Evolutionary conservation across 805 yeast species (phyloP), one percentile per base, ranked within the genome.

Genomic region (Saccharomycopsis olivae): DNA sequence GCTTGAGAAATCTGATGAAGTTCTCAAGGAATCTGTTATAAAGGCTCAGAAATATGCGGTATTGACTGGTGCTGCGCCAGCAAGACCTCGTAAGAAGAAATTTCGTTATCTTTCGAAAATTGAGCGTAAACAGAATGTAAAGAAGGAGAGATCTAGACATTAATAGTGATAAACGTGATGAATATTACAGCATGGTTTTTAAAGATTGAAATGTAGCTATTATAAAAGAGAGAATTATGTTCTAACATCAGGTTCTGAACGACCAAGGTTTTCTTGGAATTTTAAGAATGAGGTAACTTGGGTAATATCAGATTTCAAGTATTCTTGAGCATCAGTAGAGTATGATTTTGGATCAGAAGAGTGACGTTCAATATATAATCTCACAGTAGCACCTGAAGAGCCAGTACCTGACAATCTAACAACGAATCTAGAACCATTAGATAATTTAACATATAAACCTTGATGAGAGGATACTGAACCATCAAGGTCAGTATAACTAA

Each of bases 391-490:
- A 36, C 98, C 98, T 2, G 95, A 79, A 2, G 96, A 87, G 13
- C 98, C 98, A 2, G 98, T 89, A 41, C 98, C 98, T 0, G 96
- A 86, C 49, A 92, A 69, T 61, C 98, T 79, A 39, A 86, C 82
- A 28, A 92, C 83, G 39, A 88, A 75, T 58, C 96, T 75, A 45
- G 83, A 70, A 4, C 96, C 96, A 52, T 78, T 78, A 36, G 71
- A 73, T 47, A 87, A 71, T 61, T 81, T 87, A 48, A 87, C 79
- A 53, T 67, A 88, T 39, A 92, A 70, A 28, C 98, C 98, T 66
- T 89, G 98, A 55, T 87, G 75, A 3, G 60, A 55, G 3, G 95
- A 83, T 4, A 89, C 87, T 1, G 89, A 77, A 23, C 97, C 97
- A 59, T 92, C 97, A 43, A 89, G 66, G 58, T 92, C 97, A 14